phyloP scores from a whole-genome alignment of 2,329 filamentous ascomycete genomes.

The Epichloe typhina region DNA sequence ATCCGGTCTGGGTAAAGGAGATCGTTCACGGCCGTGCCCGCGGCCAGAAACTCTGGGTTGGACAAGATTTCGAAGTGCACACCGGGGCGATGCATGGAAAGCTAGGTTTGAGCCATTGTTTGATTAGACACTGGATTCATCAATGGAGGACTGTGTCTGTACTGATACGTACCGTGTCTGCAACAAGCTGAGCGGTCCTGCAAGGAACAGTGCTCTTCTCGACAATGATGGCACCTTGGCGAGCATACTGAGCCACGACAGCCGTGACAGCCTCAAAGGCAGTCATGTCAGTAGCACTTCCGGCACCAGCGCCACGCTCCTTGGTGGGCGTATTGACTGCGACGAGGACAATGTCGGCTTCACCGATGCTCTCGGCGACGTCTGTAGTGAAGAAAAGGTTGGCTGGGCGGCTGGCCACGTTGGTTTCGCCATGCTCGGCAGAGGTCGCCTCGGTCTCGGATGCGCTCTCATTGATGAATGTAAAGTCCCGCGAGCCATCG shows the following conservation, averaged over 20 bases:
- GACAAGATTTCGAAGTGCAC: slow-evolving; percentile 63
- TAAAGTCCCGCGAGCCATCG: slow-evolving; percentile 37
- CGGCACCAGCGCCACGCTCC: slow-evolving; percentile 53
- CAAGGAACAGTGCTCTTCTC: slow-evolving; percentile 76
- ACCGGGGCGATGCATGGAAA: slow-evolving; percentile 45
- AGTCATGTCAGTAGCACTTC: slow-evolving; percentile 58
- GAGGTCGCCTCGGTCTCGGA: slow-evolving; percentile 18
- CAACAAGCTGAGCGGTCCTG: slow-evolving; percentile 56
- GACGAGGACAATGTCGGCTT: slow-evolving; percentile 62
- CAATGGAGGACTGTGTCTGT: not conserved
- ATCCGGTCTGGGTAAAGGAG: slow-evolving; percentile 60
- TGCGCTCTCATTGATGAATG: slow-evolving; percentile 25
- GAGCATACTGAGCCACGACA: slow-evolving; percentile 53
- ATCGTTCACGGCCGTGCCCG: slow-evolving; percentile 62
- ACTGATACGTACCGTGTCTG: slow-evolving; percentile 43
- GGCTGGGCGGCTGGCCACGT: slow-evolving; percentile 32
- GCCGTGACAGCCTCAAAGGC: slow-evolving; percentile 57
- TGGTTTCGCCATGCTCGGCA: slow-evolving; percentile 18
- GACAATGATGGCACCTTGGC: slow-evolving; percentile 57
- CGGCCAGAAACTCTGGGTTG: slow-evolving; percentile 71
- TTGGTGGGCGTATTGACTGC: slow-evolving; percentile 74
- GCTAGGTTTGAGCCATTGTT: slow-evolving; percentile 19
- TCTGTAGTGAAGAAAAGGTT: slow-evolving; percentile 67
- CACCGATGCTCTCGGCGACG: slow-evolving; percentile 44
- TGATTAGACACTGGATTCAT: not conserved